These are phyloP conservation scores for Babesia bigemina DNA, from an alignment of 169 alveolate species.

Conservation along the genomic window DNA sequence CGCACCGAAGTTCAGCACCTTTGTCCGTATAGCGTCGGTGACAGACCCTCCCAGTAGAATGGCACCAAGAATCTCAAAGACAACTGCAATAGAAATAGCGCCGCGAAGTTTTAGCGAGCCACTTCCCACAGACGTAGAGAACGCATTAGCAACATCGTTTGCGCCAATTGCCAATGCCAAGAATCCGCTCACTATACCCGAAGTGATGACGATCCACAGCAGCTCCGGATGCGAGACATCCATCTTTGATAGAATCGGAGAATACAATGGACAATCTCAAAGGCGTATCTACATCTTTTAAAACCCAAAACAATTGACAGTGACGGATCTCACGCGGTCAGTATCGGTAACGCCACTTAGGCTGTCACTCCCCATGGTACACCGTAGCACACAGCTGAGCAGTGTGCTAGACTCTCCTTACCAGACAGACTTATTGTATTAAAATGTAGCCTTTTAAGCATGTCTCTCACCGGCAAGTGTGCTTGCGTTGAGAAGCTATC, in stretches of 20 bases:
- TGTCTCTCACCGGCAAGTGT: constrained; percentile 37
- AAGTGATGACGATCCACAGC: constrained; percentile 79
- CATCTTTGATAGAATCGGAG: constrained; percentile 33
- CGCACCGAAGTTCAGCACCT: constrained; percentile 75
- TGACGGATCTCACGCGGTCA: background rate
- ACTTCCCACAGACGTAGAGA: constrained; percentile 83
- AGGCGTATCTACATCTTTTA: background rate
- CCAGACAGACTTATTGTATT: background rate
- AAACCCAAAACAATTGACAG: background rate
- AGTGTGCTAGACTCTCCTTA: background rate
- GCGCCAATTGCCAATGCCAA: constrained; percentile 86
- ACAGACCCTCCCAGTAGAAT: constrained; percentile 84
- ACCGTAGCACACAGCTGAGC: background rate
- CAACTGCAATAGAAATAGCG: constrained; percentile 79
- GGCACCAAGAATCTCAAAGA: constrained; percentile 84
- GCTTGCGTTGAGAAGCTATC: constrained; percentile 52
- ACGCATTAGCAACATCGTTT: constrained; percentile 87
- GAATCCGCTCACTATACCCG: constrained; percentile 74
- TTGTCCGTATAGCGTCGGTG: constrained; percentile 82
- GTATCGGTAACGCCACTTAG: background rate
- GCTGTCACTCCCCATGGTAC: constrained; percentile 16
- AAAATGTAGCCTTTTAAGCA: constrained; percentile 1
- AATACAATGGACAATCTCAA: constrained; percentile 5
- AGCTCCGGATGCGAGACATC: constrained; percentile 74
- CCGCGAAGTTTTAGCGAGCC: constrained; percentile 74